phyloP scores from a whole-genome alignment of 192 early-diverging fungal genomes.

The Chytriomyces confervae region DNA sequence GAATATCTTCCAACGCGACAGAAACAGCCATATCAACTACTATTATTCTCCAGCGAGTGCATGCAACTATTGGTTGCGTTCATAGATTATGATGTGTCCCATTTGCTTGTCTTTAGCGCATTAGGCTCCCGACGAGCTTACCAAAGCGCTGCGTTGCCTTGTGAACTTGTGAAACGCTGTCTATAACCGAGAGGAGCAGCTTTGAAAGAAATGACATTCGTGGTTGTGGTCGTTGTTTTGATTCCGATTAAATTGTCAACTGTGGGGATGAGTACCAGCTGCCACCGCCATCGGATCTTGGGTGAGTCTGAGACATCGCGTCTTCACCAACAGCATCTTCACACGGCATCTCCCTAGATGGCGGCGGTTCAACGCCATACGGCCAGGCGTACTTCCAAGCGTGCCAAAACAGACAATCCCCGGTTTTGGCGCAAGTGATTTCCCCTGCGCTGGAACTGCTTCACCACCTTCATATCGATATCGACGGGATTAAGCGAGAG shows the following conservation, averaged over 20 bases:
- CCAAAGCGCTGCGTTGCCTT: no score
- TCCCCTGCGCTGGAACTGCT: conserved; percentile 24
- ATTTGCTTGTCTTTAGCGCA: no score
- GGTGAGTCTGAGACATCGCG: neutral
- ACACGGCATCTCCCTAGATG: conserved; percentile 7
- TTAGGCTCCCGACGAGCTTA: no score
- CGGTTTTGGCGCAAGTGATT: conserved; percentile 31
- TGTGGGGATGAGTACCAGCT: conserved; percentile 20
- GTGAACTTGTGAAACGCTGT: no score
- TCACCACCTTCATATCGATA: conserved; percentile 37
- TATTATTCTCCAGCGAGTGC: no score
- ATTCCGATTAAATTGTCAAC: neutral
- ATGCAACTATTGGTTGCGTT: no score
- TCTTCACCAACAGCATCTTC: neutral
- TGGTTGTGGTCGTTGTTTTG: no score
- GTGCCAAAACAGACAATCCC: conserved; percentile 25
- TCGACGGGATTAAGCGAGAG: conserved; percentile 37
- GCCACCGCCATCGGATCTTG: conserved; percentile 29
- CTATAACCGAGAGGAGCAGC: no score
- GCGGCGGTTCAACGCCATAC: conserved; percentile 30
- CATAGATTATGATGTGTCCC: no score
- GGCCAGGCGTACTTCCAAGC: conserved; percentile 35
- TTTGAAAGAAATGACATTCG: no score
- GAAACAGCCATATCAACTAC: no score
- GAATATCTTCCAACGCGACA: no score